Evolutionary conservation across 139 green algal species (phyloP), one percentile per base, ranked within the genome.

Genomic region (Yamagishiella unicocca): DNA sequence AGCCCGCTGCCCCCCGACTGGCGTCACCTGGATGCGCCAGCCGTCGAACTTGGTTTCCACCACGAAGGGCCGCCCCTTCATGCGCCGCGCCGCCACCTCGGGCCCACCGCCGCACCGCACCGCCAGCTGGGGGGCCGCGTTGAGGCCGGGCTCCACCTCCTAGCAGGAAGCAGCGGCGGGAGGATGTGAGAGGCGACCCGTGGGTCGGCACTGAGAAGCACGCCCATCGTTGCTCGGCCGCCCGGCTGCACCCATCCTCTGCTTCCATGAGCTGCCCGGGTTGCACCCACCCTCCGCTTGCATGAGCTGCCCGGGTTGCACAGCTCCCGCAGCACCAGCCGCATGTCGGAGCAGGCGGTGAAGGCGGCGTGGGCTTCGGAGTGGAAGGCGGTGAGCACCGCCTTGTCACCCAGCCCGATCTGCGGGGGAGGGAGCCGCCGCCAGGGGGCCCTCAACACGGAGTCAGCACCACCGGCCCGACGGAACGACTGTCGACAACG

Each of bases 31-130:
- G 33, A 92, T 67, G 14, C 90, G n/a, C 73, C 91, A 82, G 0
- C 96, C 96, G 75, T 97, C 96, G 83, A 98, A 94, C 87, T 98
- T 98, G 54, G 90, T 92, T 72, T 99, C 96, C 29, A 94, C 80
- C 40, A 97, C 82, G 77, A 98, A 97, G 1, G 73, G 53, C 75
- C 89, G 85, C 33, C 79, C 83, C 29, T 89, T 75, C 88, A 96
- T 90, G 27, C 70, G 37, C 58, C 67, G 68, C 45, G 90, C 90
- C 5, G 90, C 90, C 43, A 87, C 86, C 42, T 91, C 58, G 43
- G 17, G 43, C 62, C 62, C 62, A 19, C 62, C 62, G 8, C n/a
- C 62, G 29, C 19, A 29, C n/a, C 62, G 4, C 8, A 9, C 67
- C 35, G 55, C 55, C 55, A 66, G 55, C 55, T 66, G 55, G 21